A percentile compares a stretch with the other conserved stretches of the same genome.
phyloP scores from a whole-genome alignment of 2,329 filamentous ascomycete species.

The Hawksworthiomyces lignivorus region DNA sequence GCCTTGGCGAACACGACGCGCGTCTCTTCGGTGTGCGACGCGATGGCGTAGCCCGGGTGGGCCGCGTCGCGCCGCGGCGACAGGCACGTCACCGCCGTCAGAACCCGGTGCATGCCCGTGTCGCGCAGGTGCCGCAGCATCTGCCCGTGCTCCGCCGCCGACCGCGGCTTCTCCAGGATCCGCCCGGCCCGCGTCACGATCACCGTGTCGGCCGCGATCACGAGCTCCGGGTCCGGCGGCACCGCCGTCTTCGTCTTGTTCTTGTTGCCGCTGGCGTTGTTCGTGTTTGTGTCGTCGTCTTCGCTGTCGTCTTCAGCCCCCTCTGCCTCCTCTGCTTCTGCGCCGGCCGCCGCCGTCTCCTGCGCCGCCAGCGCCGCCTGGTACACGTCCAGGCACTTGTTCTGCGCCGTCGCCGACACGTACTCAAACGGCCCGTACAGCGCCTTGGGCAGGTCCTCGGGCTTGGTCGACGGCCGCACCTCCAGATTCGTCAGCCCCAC shows the following conservation, averaged over 20 bases:
- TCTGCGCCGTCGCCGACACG: constrained; percentile 75
- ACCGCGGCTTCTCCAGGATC: constrained; percentile 86
- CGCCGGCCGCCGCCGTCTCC: constrained; percentile 20
- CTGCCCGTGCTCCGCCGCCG: constrained; percentile 68
- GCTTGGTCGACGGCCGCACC: constrained; percentile 71
- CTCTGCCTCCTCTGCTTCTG: constrained; percentile 12
- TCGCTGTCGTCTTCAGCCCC: too few relatives aligned
- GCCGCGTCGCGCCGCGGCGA: constrained; percentile 71
- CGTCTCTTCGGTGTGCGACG: constrained; percentile 82
- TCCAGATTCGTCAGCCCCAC: constrained; percentile 76
- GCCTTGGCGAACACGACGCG: constrained; percentile 74
- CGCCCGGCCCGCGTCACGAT: constrained; percentile 68
- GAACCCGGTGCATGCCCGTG: constrained; percentile 68
- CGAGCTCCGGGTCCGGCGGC: constrained; percentile 64
- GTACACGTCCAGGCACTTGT: constrained; percentile 74
- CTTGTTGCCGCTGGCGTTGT: too few relatives aligned
- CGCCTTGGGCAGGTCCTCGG: constrained; percentile 77
- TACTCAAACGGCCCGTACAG: constrained; percentile 77
- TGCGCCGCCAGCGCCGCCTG: constrained; percentile 30
- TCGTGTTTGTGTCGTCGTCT: too few relatives aligned
- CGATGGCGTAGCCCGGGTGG: constrained; percentile 78
- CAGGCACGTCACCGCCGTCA: constrained; percentile 79
- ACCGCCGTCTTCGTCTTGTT: too few relatives aligned
- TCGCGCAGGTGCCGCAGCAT: constrained; percentile 82
- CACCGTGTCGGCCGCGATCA: constrained; percentile 86